A percentile compares a stretch with the other conserved stretches of the same genome.
Evolutionary conservation across 148 eudicot species (phyloP).

Genomic region (Mesembryanthemum crystallinum): DNA sequence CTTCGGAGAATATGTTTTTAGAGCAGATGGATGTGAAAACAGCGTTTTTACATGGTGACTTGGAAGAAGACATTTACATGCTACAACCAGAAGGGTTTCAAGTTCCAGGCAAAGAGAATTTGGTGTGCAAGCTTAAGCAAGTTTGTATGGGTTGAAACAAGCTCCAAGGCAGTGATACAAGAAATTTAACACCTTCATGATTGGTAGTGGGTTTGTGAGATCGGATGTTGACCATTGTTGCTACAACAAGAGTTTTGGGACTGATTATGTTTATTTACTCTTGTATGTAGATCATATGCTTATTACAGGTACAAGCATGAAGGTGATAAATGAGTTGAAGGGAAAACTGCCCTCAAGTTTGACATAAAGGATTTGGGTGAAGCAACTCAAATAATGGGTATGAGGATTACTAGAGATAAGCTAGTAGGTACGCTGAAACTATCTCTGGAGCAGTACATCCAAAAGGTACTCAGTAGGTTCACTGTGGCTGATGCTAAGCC

Average conservation of each 20-base stretch:
- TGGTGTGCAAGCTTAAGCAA: neutral
- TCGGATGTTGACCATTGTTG: neutral
- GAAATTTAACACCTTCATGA: conserved; percentile 2
- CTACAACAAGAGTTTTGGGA: neutral
- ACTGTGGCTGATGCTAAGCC: too few species aligned
- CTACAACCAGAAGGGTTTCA: neutral
- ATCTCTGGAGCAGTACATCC: too few species aligned
- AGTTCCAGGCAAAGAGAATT: neutral
- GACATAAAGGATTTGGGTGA: conserved; percentile 2
- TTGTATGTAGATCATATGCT: neutral
- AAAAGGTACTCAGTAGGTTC: too few species aligned
- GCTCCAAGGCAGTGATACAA: neutral
- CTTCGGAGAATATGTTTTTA: neutral
- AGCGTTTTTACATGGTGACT: neutral
- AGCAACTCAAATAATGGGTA: neutral
- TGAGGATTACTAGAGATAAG: neutral
- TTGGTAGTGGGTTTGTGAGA: neutral
- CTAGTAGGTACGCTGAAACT: too few species aligned
- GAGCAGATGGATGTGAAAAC: conserved; percentile 3
- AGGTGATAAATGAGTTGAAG: neutral
- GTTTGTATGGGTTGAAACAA: neutral
- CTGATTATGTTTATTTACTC: neutral
- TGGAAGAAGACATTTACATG: neutral
- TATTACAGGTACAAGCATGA: neutral
- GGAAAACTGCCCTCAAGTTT: neutral